phyloP scores from a whole-genome alignment of 768 basidiomycete genomes.

The Trametes punicea region DNA sequence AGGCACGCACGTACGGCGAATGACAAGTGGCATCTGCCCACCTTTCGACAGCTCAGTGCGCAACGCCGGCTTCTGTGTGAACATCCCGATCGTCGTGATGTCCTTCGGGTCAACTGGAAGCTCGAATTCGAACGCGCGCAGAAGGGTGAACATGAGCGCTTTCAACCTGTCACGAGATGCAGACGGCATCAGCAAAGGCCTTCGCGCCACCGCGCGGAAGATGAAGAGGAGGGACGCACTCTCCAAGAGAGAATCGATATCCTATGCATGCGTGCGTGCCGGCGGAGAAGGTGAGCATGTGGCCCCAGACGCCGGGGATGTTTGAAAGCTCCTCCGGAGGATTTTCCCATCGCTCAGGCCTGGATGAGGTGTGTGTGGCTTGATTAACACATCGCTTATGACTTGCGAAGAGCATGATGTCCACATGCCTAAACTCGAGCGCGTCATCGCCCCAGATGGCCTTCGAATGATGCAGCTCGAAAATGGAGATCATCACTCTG shows the following conservation, averaged over 20 bases:
- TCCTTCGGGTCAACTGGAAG: constrained; percentile 23
- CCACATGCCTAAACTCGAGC: constrained; percentile 48
- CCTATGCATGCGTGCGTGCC: constrained; percentile 66
- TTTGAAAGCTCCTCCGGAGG: constrained; percentile 43
- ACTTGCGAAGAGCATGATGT: background rate
- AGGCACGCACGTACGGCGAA: too few species aligned
- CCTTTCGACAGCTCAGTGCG: constrained; percentile 13
- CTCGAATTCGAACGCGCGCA: constrained; percentile 30
- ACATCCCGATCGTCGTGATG: constrained; percentile 15
- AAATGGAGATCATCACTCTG: constrained; percentile 45
- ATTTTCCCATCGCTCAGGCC: constrained; percentile 67
- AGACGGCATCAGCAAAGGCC: too few species aligned
- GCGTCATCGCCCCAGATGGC: constrained; percentile 63
- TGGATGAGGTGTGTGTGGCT: constrained; percentile 21
- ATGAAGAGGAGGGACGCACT: constrained; percentile 37
- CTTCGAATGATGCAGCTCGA: constrained; percentile 48
- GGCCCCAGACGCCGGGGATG: constrained; percentile 60
- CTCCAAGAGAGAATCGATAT: constrained; percentile 59
- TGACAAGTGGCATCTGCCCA: constrained; percentile 28
- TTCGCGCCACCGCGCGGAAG: background rate
- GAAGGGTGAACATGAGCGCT: constrained; percentile 29
- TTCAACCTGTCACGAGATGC: constrained; percentile 27
- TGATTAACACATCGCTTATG: background rate
- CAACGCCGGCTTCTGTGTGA: constrained; percentile 26
- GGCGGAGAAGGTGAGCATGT: constrained; percentile 58